Evolutionary conservation across 2,329 filamentous ascomycete species (phyloP).

Genomic region (Exophiala dermatitidis): DNA sequence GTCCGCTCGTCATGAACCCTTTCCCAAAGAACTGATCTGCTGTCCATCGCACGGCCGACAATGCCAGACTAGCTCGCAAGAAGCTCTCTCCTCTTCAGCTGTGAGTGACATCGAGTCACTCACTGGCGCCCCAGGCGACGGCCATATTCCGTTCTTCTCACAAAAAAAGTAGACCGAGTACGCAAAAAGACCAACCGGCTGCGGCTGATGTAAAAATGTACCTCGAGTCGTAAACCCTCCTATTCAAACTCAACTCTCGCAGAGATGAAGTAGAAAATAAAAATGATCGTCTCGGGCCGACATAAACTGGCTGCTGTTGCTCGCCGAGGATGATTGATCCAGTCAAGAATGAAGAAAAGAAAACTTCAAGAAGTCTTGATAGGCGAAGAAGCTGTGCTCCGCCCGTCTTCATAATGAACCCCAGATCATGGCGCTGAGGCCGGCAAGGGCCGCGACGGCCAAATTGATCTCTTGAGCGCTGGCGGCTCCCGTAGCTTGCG

Average conservation of each 20-base stretch:
- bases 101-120: background rate
- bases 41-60: no score
- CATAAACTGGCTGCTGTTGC: constrained; percentile 14
- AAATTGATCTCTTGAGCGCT: constrained; percentile 16
- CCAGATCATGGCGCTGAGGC: constrained; percentile 20
- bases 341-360: constrained; percentile 9
- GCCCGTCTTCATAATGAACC: constrained; percentile 17
- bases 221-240: background rate
- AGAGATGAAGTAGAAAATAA: constrained; percentile 13
- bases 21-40: no score
- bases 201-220: constrained; percentile 9
- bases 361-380: background rate
- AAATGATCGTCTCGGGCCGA: constrained; percentile 3
- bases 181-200: constrained; percentile 11
- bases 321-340: constrained; percentile 17
- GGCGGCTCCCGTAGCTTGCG: constrained; percentile 20
- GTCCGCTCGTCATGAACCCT: no score
- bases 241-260: constrained; percentile 9
- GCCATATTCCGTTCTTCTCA: background rate
- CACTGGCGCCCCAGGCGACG: constrained; percentile 8
- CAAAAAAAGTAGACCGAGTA: background rate
- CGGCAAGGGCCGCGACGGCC: constrained; percentile 22
- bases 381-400: background rate
- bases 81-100: background rate
- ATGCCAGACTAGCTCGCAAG: no score